These are phyloP conservation scores for Penicillium sp. DNA, from an alignment of 2,329 filamentous ascomycete species.

Conservation along the genomic window DNA sequence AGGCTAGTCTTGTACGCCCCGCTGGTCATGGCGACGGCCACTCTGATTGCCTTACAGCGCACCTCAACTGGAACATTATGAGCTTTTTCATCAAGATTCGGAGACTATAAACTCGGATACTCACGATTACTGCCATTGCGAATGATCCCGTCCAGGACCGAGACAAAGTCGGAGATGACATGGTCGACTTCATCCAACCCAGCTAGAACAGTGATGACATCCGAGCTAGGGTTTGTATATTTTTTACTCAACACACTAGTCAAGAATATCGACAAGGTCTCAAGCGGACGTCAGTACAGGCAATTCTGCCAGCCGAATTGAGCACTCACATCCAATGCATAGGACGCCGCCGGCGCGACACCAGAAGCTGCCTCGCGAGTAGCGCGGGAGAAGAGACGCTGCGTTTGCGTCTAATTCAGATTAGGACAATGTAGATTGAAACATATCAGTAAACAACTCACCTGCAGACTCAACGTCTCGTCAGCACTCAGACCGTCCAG, in stretches of 20 bases:
- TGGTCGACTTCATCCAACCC: constrained; percentile 85
- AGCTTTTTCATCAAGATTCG: neutral
- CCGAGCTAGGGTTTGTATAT: constrained; percentile 92
- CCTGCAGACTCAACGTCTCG: constrained; percentile 72
- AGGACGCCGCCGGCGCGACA: constrained; percentile 62
- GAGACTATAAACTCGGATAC: constrained; percentile 30
- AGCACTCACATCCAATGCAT: constrained; percentile 75
- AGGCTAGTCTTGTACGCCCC: constrained; percentile 96
- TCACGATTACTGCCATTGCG: constrained; percentile 69
- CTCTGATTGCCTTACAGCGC: constrained; percentile 75
- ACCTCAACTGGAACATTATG: constrained; percentile 59
- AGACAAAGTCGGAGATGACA: constrained; percentile 85
- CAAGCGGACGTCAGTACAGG: constrained; percentile 41
- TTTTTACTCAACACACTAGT: constrained; percentile 78
- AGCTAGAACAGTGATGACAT: constrained; percentile 85
- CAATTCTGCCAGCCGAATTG: neutral
- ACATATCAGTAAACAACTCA: constrained; percentile 29
- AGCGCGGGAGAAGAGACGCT: constrained; percentile 73
- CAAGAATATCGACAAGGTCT: constrained; percentile 90
- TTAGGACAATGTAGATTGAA: constrained; percentile 11
- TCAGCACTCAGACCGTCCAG: constrained; percentile 70
- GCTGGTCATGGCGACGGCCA: constrained; percentile 78
- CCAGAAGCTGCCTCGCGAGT: constrained; percentile 65
- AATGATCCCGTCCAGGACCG: constrained; percentile 76
- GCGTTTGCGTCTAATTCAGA: constrained; percentile 58